Conservation (phyloP, 2,329 filamentous ascomycete genomes). For the Dactylellina drechsleri region DNA sequence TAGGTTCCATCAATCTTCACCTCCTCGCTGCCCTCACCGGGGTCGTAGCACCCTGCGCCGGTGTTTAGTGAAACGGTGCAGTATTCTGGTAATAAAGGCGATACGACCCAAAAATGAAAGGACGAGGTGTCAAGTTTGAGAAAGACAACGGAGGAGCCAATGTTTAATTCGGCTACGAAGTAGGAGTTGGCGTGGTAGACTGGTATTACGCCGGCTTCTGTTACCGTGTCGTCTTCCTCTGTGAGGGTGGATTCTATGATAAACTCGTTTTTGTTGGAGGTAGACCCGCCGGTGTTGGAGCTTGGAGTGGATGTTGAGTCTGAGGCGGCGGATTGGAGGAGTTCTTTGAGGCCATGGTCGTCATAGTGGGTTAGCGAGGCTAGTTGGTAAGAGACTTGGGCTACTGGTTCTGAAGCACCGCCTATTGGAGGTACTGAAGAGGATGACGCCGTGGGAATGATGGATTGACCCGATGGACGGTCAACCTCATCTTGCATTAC, state of each 20-base stretch:
- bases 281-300: neutral
- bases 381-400: slow-evolving; percentile 3
- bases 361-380: slow-evolving; percentile 19
- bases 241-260: neutral
- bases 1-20: slow-evolving; percentile 13
- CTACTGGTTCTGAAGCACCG: neutral
- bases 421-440: neutral
- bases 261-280: slow-evolving; percentile 29
- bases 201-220: slow-evolving; percentile 27
- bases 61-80: slow-evolving; percentile 7
- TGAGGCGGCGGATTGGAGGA: neutral
- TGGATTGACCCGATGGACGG: neutral
- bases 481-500: neutral
- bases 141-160: slow-evolving; percentile 22
- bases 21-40: neutral
- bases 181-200: slow-evolving; percentile 25
- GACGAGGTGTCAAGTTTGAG: slow-evolving; percentile 38
- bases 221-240: neutral
- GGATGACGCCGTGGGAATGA: neutral
- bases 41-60: slow-evolving; percentile 36
- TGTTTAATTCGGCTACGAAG: slow-evolving; percentile 43
- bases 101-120: slow-evolving; percentile 50
- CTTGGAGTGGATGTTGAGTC: neutral
- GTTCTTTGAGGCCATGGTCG: slow-evolving; percentile 19
- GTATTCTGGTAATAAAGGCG: slow-evolving; percentile 13